Base-by-base conservation (phyloP, 306 rosid species). In the Carpinus fangiana region DNA sequence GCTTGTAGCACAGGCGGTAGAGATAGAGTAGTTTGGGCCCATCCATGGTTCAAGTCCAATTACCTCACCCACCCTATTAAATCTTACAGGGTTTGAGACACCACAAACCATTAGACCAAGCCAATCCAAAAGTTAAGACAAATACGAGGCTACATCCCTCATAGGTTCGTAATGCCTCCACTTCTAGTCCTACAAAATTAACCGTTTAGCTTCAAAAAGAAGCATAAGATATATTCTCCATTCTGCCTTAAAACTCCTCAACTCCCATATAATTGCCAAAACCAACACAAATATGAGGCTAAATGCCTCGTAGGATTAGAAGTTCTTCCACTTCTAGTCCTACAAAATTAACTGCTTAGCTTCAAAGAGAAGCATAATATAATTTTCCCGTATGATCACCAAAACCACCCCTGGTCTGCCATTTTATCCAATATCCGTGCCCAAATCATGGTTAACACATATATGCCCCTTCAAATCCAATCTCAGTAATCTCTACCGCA, bases 1-100 rank as follows among this genome's bases (percentile, higher is more conserved):
- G 87, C 97, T 90, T 21, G 98, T 94, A 60, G 98, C 97, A 89
- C 97, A 94, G 72, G 98, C 98, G 61, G 98, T 95, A 73, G 97
- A 91, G 78, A 95, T 95, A 53, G 99, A 95, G 85, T 95, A 95
- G 83, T 94, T 94, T 51, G 98, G 98, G 78, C 97, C 98, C 98
- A 94, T 94, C 97, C 97, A 90, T 45, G 26, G 65, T 57, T 57
- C 34, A 57, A 57, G 51, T 9, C 36, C 65, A 23, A 57, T 11
- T 16, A 57, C 65, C 65, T 57, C 12, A 21, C 4, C 65, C 70
- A 26, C n/a, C 70, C 41, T 5, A 34, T 36, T 54, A 64, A 8
- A 64, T 16, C 8, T 31, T 26, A 31, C 2, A 64, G 46, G 45
- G 20, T 36, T 34, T 8, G 45, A 34, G 47, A 17, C 31, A 3